Base-by-base conservation (phyloP, 2,329 filamentous ascomycete species). In the Ophiostoma sp. region DNA sequence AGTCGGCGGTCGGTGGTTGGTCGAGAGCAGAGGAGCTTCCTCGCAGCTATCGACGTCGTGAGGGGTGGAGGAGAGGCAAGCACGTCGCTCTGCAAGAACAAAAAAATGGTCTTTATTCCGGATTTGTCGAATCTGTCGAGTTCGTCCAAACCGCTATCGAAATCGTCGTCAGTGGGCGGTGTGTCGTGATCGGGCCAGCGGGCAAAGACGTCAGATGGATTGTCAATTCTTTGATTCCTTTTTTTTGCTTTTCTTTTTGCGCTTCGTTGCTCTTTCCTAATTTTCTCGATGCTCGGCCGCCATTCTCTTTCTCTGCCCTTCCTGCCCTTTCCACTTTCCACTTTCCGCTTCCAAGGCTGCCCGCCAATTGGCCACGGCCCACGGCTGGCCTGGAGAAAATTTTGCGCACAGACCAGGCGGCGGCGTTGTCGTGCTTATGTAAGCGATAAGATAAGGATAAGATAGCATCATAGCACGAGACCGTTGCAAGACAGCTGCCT, bases 311-410 rank as follows among this genome's bases (percentile, higher is more conserved):
- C 67, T 67, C 18, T 64, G 42, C 8, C 65, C 65, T 67, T 69
- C 67, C 64, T 68, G 47, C 40, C 42, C 45, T n/a, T 68, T 66
- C 64, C 64, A 58, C 52, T 55, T 55, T 36, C 49, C 49, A 58
- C 27, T 40, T 16, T 18, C 52, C 18, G 18, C 18, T 36, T 65
- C 52, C 58, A 63, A 63, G 60, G 60, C 60, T 63, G 60, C 40
- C 36, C n/a, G 60, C 55, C 55, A 36, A 60, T 65, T 65, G 62
- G 44, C 66, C 66, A 60, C 55, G 55, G 58, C 49, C 67, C 18
- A 52, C 58, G 63, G 55, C 55, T 67, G 42, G 63, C 62, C 38
- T 65, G 55, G 60, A 65, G 65, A 66, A 67, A 69, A 63, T 69
- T 69, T 68, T 47, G 65, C 63, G 68, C 65, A 69, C 65, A 52